Base-by-base conservation (phyloP, 768 basidiomycete genomes). In the Leccinum pellstonianum region DNA sequence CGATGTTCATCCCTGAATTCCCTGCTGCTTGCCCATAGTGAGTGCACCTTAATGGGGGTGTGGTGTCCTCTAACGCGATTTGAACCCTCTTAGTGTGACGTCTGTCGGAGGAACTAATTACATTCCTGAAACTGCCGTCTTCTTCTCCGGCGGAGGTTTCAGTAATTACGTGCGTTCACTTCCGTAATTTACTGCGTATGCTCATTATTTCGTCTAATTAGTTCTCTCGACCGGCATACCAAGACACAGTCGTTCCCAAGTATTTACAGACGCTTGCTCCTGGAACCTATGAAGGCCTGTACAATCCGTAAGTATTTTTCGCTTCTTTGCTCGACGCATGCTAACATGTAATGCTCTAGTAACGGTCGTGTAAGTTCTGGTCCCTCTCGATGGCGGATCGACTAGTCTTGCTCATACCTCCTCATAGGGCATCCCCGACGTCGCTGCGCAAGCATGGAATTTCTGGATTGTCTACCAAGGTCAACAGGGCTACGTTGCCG, bases 121-220 rank as follows among this genome's bases (percentile, higher is more conserved):
- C 43, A 72, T 87, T 52, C 88, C 86, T 0, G 89, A 91, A 69
- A 77, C 77, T 15, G 84, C 83, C 0, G 81, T 81, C 0, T 69
- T 55, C 63, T 87, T 89, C 75, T 88, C 86, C 14, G 86, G 87
- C 1, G 89, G 89, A 37, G 88, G 89, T 3, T 91, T 90, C 75
- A 88, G 87, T 68, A 77, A 87, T 62, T 83, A 83, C 55, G 86
- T 87, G 62, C 80, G 46, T 53, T 52, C 41, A 37, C 54, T 9
- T 2, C 5, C 3, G 23, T 8, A 5, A 19, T 7, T 12, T 9
- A 1, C 17, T 17, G 14, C 15, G 8, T 48, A 15, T 57, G 12
- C 38, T 43, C 43, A 60, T 21, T 7, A 47, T 27, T 14, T 31
- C 21, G 11, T 21, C 3, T 12, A 11, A 14, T 31, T 56, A 86